These are phyloP conservation scores for Neurospora sp. DNA, from an alignment of 2,329 filamentous ascomycete genomes.

Conservation along the genomic window DNA sequence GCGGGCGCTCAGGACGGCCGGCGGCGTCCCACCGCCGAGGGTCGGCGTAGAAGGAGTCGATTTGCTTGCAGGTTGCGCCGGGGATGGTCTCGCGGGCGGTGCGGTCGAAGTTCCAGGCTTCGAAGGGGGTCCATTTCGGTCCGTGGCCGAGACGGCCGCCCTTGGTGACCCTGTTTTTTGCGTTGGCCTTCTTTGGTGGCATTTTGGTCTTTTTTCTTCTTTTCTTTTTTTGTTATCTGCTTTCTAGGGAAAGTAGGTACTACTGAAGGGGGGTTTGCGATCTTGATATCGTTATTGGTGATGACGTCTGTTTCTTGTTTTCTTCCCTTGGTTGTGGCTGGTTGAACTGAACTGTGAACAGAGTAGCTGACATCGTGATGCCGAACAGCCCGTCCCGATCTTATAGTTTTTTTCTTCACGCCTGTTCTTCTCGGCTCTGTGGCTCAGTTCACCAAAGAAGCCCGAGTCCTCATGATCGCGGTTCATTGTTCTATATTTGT, in stretches of 20 bases:
- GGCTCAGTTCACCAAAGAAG: neutral
- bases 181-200: neutral
- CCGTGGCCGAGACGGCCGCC: neutral
- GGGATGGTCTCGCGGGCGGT: neutral
- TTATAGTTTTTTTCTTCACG: neutral
- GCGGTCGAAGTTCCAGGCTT: neutral
- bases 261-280: neutral
- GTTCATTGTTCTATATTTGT: neutral
- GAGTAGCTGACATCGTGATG: neutral
- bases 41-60: neutral
- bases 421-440: neutral
- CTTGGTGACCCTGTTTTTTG: neutral
- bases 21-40: neutral
- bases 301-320: neutral
- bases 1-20: neutral
- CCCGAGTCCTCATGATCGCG: neutral
- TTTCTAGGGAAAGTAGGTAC: neutral
- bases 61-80: neutral
- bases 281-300: neutral
- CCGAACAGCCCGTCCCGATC: neutral
- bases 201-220: neutral
- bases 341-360: neutral
- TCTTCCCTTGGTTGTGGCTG: neutral
- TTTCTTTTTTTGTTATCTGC: neutral
- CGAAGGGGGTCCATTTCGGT: neutral